These are phyloP conservation scores for Apiospora phragmitis DNA, from an alignment of 2,329 filamentous ascomycete species.

Conservation along the genomic window DNA sequence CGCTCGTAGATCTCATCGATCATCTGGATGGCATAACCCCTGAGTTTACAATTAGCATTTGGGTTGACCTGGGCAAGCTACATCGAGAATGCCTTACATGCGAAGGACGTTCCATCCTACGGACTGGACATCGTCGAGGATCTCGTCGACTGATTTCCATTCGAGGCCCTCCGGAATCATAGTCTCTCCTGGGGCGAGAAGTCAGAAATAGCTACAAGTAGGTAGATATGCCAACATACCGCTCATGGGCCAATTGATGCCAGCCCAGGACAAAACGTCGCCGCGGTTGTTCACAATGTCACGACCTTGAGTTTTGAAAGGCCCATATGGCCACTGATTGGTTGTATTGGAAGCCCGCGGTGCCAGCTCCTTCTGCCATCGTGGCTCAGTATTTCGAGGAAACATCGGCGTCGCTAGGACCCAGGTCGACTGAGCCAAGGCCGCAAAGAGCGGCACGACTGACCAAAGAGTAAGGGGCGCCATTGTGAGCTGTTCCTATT, in stretches of 20 bases:
- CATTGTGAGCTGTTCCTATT: conserved; percentile 19
- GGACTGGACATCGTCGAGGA: conserved; percentile 48
- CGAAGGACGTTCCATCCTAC: conserved; percentile 58
- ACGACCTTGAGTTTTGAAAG: conserved; percentile 38
- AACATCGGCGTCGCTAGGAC: conserved; percentile 15
- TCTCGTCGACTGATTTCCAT: conserved; percentile 49
- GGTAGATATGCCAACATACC: conserved; percentile 19
- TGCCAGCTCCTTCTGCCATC: conserved; percentile 14
- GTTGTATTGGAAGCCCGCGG: conserved; percentile 21
- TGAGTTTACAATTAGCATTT: conserved; percentile 16
- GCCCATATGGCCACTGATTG: conserved; percentile 36
- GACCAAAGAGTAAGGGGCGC: conserved; percentile 2
- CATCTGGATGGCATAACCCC: conserved; percentile 57
- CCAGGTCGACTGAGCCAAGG: conserved; percentile 20
- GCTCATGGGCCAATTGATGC: conserved; percentile 39
- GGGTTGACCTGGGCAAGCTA: neutral
- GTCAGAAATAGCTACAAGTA: conserved; percentile 15
- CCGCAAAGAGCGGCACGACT: conserved; percentile 19
- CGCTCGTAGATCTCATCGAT: conserved; percentile 47
- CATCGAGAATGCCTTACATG: conserved; percentile 30
- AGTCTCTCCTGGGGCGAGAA: conserved; percentile 39
- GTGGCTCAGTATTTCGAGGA: conserved; percentile 14
- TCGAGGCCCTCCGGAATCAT: conserved; percentile 59
- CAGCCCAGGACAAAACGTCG: conserved; percentile 37
- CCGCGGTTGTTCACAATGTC: conserved; percentile 39